Evolutionary conservation across 164 flowering plant genomes (phyloP).

Genomic region (Vitis cinerea): DNA sequence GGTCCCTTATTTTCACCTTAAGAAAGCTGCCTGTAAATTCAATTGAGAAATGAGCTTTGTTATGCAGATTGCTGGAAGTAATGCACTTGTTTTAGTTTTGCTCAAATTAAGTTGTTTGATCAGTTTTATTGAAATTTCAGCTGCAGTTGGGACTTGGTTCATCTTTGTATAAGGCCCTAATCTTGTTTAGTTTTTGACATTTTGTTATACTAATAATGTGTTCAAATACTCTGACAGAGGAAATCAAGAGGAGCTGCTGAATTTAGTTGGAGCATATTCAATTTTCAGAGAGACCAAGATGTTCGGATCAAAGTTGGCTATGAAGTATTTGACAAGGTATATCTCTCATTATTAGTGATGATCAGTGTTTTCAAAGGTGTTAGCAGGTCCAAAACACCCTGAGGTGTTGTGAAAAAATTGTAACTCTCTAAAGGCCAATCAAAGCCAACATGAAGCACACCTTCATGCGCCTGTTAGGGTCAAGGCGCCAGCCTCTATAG

Average conservation of each 20-base stretch:
- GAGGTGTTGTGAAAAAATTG: neutral
- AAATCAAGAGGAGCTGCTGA: slow-evolving; percentile 70
- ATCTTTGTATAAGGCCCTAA: too few relatives aligned
- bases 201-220: neutral
- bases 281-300: slow-evolving; percentile 76
- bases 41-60: too few relatives aligned
- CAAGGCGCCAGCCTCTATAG: too few relatives aligned
- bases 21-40: too few relatives aligned
- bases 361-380: neutral
- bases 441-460: too few relatives aligned
- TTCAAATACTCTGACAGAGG: slow-evolving; percentile 35
- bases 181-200: neutral
- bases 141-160: too few relatives aligned
- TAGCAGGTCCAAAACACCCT: neutral
- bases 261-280: slow-evolving; percentile 50
- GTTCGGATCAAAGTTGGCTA: slow-evolving; percentile 78
- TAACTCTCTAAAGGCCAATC: neutral
- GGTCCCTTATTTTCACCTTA: slow-evolving; percentile 1
- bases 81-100: too few relatives aligned
- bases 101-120: too few relatives aligned
- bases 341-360: neutral
- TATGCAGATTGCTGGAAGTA: too few relatives aligned
- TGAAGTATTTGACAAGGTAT: slow-evolving; percentile 74
- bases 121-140: neutral
- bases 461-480: too few relatives aligned